These are phyloP conservation scores for Tuber aestivum DNA, from an alignment of 495 filamentous ascomycete species.

Conservation along the genomic window DNA sequence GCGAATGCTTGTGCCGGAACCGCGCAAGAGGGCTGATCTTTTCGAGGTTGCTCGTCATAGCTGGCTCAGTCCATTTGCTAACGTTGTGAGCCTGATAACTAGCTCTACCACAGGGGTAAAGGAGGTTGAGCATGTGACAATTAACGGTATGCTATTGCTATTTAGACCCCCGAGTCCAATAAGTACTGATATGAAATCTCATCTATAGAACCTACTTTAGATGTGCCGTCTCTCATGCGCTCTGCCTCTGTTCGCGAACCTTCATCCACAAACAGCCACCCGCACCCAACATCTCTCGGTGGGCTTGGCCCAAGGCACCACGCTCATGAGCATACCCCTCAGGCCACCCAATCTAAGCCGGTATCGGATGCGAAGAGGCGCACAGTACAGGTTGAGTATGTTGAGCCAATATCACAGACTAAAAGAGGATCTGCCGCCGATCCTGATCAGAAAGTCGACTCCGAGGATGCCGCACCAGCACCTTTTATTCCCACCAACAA, in stretches of 20 bases:
- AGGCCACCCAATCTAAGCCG: constrained; percentile 57
- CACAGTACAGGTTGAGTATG: constrained; percentile 97
- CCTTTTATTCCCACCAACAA: constrained; percentile 38
- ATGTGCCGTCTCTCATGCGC: constrained; percentile 63
- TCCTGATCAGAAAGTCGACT: constrained; percentile 45
- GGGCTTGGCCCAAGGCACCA: constrained; percentile 70
- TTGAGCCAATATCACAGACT: constrained; percentile 81
- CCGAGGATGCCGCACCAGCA: constrained; percentile 36
- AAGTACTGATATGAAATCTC: constrained; percentile 37
- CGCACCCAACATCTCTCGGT: constrained; percentile 55
- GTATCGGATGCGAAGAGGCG: constrained; percentile 78
- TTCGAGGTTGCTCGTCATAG: constrained; percentile 98
- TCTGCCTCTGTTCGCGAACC: constrained; percentile 91
- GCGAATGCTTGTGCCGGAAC: constrained; percentile 93
- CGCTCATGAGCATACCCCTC: constrained; percentile 63
- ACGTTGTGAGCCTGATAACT: constrained; percentile 92
- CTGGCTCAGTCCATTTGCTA: constrained; percentile 93
- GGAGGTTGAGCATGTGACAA: constrained; percentile 78
- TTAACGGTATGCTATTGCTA: constrained; percentile 43
- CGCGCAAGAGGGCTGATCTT: constrained; percentile 85
- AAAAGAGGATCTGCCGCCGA: constrained; percentile 49
- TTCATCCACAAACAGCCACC: constrained; percentile 56
- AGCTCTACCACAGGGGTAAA: constrained; percentile 82
- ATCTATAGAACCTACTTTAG: constrained; percentile 50
- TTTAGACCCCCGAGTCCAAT: constrained; percentile 5